Base-by-base conservation (phyloP, 2,329 filamentous ascomycete genomes). In the Aspergillus terreus region DNA sequence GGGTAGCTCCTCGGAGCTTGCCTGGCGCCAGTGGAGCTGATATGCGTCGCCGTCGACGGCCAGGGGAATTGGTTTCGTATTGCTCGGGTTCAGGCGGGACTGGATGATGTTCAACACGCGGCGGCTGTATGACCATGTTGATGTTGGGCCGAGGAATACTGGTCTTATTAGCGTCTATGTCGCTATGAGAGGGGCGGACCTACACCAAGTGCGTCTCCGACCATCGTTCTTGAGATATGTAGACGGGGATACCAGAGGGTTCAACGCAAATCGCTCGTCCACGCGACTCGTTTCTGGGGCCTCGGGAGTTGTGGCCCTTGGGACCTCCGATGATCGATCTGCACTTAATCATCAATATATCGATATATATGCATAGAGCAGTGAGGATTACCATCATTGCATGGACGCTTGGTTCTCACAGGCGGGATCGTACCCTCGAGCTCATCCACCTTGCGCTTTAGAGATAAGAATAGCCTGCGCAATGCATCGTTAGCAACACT, bases 71-170 rank as follows among this genome's bases (percentile, higher is more conserved):
- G 62, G 3, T 67, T 58, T 2, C 73, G 72, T 1, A 75, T 63
- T 4, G 68, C 70, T 5, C 62, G 69, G 54, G 47, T 74, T 70
- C 27, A 78, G 65, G 33, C 74, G 71, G 50, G 78, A 71, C 41
- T 80, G 76, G 0, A 76, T 73, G 19, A 78, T 67, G 23, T 66
- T 74, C 17, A 81, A 65, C 2, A 79, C 69, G 6, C 76, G 72
- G 7, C 78, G 68, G 17, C 74, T 75, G 36, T 80, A 81, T 0
- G 78, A 79, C 78, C 78, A 81, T 23, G 78, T 81, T 2, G 78
- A 81, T 0, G 78, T 80, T 1, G 76, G 77, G 0, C 78, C 78
- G 6, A 81, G 71, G 49, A 79, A 80, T 47, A 73, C 77, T 79
- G 23, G 2, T 21, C 12, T 9, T n/a, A 38, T 56, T 23, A 51